Base-by-base conservation (phyloP, 257 asterid species). In the Rhazya stricta region DNA sequence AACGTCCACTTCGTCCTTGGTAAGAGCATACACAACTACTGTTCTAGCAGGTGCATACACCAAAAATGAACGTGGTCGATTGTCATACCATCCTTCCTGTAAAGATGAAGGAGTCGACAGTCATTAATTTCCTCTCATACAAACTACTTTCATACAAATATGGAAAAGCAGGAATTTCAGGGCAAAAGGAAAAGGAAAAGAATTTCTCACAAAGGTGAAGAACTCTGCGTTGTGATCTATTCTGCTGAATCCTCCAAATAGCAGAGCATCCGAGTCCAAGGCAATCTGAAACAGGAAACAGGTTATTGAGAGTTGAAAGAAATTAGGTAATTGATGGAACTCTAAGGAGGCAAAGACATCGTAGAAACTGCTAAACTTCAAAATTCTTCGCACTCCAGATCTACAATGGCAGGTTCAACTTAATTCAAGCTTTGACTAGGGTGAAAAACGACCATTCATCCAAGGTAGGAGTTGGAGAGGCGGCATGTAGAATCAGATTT, bases 41-140 rank as follows among this genome's bases (percentile, higher is more conserved):
- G 99, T 92, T 76, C 98, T 91, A 67, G 90, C 85, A 62, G 98
- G 99, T 68, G 98, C 90, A 41, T 94, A 94, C 43, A 91, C 83
- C 84, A 83, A 60, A 67, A 94, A 87, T 27, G 99, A 94, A 39
- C 88, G 84, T 65, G 98, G 99, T 61, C 99, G 85, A 27, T 83
- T 84, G 74, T 92, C 97, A 34, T 82, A 89, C 88, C 74, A 54
- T 57, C 84, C 89, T 48, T 88, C 97, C 98, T 94, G 91, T 48
- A 60, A 21, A 15, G 78, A 43, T 60, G 6, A 57, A 29, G 13
- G 70, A 42, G 5, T 13, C 16, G 8, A 63, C 45, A 39, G 4
- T 61, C 10, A 43, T 45, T 30, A 25, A 10, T 43, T 46, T 42
- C 67, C 53, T 27, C 58, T 51, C 9, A 6, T 51, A 27, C 4